Percentiles rank a stretch among this genome's conserved stretches.
These are phyloP conservation scores for Metschnikowia reukaufii DNA, from an alignment of 805 yeast species.

Conservation along the genomic window DNA sequence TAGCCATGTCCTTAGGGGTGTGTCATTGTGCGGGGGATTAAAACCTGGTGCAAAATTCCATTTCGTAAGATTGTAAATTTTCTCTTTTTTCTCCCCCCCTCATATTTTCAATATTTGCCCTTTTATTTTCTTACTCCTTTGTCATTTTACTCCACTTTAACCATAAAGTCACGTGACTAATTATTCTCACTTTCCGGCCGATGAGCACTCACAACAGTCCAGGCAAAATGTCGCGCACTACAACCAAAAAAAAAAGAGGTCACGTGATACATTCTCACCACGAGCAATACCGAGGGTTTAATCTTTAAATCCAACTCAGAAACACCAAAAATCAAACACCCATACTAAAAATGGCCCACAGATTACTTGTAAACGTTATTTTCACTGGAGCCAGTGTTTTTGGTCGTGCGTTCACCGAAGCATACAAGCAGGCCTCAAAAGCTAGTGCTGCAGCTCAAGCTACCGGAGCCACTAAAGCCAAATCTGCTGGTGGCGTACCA, in stretches of 20 bases:
- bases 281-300: neutral
- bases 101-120: neutral
- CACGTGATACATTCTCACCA: conserved; percentile 1
- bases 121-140: too few relatives aligned
- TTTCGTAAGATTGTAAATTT: conserved; percentile 2
- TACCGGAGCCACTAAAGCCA: conserved; percentile 38
- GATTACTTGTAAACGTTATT: conserved; percentile 83
- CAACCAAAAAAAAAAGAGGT: neutral
- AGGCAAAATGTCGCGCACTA: too few relatives aligned
- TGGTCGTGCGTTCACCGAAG: conserved; percentile 95
- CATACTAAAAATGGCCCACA: conserved; percentile 70
- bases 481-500: conserved; percentile 73
- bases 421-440: conserved; percentile 94
- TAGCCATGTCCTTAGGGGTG: conserved; percentile 18
- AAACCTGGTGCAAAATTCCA: conserved; percentile 53
- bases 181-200: too few relatives aligned
- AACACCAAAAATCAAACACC: neutral
- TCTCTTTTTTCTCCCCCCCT: neutral
- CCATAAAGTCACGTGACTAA: too few relatives aligned
- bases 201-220: too few relatives aligned
- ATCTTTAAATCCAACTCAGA: neutral
- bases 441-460: conserved; percentile 67
- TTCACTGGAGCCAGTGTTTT: conserved; percentile 95
- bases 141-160: too few relatives aligned
- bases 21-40: conserved; percentile 39